Evolutionary conservation across 1,284 basidiomycete species (phyloP), one percentile per base, ranked within the genome.

Genomic region (Golubevia sp.): DNA sequence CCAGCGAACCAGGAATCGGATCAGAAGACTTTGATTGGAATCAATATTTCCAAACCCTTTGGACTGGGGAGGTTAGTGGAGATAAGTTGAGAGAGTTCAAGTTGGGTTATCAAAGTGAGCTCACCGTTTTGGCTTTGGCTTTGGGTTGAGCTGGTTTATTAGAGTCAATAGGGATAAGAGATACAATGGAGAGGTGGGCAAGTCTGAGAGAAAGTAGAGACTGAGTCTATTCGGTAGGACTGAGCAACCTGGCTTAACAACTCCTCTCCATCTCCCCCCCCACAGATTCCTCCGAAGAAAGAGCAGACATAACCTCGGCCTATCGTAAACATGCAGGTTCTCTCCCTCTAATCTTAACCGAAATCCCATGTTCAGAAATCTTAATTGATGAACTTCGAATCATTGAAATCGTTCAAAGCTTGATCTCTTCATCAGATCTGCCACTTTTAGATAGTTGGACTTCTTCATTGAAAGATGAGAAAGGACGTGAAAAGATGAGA

Each of bases 21-120:
- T 75, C 76, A n/a, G 73, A 61, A 11, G 67, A 73, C n/a, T 71
- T 81, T n/a, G 75, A 79, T 73, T 83, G 81, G 81, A 71, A 81
- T 61, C 76, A 79, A n/a, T 82, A 83, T 71, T 83, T 83, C 64
- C 73, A 75, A 55, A 67, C 68, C 62, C 68, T 83, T 34, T 83
- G 79, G 79, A 70, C 69, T 2, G 81, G 79, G 25, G 76, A 81
- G 54, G 79, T 83, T 4, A 71, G 56, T 21, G 67, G 69, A 1
- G 64, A 77, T 54, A 74, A 71, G 4, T 68, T 83, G 3, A 73
- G 75, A 21, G 71, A 75, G 8, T 79, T 79, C 56, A 73, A 77
- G 67, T 50, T 64, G 15, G 73, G 75, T 56, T 83, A 83, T 52
- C 75, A 78, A 59, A 66, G 67, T 71, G 52, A 49, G 68, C n/a